These are phyloP conservation scores for Kazachstania africana DNA, from an alignment of 805 yeast species.

Conservation along the genomic window DNA sequence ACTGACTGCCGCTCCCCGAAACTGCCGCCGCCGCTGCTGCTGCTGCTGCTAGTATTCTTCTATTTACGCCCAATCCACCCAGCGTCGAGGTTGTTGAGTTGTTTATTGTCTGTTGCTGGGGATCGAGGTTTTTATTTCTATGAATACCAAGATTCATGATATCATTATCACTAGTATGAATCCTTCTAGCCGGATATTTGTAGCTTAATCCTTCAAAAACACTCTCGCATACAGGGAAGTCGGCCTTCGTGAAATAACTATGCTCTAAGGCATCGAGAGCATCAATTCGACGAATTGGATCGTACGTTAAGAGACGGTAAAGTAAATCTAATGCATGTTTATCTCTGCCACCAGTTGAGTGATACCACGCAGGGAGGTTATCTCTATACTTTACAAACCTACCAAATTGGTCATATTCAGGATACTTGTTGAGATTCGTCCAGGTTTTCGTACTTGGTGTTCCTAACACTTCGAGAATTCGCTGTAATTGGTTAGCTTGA, in stretches of 20 bases:
- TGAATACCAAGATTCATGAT: conserved; percentile 31
- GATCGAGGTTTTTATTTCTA: conserved; percentile 10
- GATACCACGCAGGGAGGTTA: conserved; percentile 76
- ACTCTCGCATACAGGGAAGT: conserved; percentile 57
- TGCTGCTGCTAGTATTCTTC: conserved; percentile 28
- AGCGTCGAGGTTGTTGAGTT: conserved; percentile 17
- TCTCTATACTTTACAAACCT: conserved; percentile 42
- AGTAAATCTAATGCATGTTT: conserved; percentile 56
- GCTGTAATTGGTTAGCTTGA: conserved; percentile 83
- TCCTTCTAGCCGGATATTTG: conserved; percentile 77
- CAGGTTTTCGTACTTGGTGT: conserved; percentile 71
- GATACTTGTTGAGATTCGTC: conserved; percentile 70
- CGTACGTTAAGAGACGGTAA: conserved; percentile 59
- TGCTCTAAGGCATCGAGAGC: conserved; percentile 70
- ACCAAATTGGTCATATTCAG: conserved; percentile 64
- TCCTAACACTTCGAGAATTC: conserved; percentile 87
- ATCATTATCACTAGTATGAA: conserved; percentile 79
- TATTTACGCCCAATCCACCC: conserved; percentile 26
- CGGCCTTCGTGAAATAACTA: conserved; percentile 53
- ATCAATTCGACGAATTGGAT: conserved; percentile 68
- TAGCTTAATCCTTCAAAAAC: conserved; percentile 68
- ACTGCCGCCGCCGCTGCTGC: conserved; percentile 30
- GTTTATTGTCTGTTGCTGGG: conserved; percentile 12
- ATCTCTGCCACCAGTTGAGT: conserved; percentile 65
- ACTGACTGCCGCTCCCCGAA: conserved; percentile 16